Conservation (phyloP, 257 asterid genomes). For the Henckelia pumila region DNA sequence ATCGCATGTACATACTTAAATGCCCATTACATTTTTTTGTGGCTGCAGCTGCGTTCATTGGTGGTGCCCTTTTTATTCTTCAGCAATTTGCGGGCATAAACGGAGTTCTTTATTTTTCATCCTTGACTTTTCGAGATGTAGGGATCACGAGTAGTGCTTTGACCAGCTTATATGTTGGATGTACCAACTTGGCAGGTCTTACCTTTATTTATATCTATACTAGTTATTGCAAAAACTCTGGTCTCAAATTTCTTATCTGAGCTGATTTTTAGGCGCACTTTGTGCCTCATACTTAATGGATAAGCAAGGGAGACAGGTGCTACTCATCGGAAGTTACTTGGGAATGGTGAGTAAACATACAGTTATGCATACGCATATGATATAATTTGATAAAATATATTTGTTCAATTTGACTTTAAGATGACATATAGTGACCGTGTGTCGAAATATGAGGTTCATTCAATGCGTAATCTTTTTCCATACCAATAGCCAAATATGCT, state of each 20-base stretch:
- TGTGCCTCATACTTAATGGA: constrained; percentile 79
- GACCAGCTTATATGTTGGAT: constrained; percentile 69
- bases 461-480: background rate
- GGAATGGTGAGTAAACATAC: constrained; percentile 64
- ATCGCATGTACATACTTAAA: constrained; percentile 14
- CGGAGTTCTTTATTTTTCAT: constrained; percentile 84
- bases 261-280: constrained; percentile 57
- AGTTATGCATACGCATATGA: constrained; percentile 1
- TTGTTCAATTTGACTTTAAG: background rate
- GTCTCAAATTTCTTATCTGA: constrained; percentile 19
- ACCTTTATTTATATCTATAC: background rate
- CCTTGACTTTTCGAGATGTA: constrained; percentile 74
- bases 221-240: background rate
- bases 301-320: constrained; percentile 71
- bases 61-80: constrained; percentile 76
- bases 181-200: constrained; percentile 76
- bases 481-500: background rate
- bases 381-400: constrained; percentile 7
- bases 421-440: background rate
- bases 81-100: constrained; percentile 88
- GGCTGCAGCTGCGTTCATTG: constrained; percentile 71
- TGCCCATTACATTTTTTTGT: constrained; percentile 18
- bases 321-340: constrained; percentile 73
- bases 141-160: constrained; percentile 73
- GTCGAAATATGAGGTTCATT: background rate